Percentiles rank a stretch among this genome's conserved stretches.
Conservation (phyloP, 2,329 filamentous ascomycete species). For the Ophiocordyceps camponoti-leonardi region DNA sequence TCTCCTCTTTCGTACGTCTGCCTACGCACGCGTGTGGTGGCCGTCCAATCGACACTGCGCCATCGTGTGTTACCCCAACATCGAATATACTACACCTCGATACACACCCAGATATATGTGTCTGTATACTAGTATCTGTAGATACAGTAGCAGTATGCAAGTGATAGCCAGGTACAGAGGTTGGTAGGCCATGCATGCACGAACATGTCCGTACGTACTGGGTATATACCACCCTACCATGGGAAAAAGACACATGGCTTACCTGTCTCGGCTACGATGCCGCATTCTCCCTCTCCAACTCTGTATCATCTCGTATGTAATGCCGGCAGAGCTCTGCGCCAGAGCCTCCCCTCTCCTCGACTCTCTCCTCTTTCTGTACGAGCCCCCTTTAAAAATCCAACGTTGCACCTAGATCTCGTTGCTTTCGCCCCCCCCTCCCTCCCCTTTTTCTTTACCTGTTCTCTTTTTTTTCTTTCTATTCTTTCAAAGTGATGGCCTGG, state of each 20-base stretch:
- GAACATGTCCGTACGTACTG: too few relatives aligned
- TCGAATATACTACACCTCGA: not conserved
- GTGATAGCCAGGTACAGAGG: too few relatives aligned
- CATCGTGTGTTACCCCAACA: slow-evolving; percentile 1
- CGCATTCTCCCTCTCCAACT: not conserved
- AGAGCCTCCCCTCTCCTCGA: too few relatives aligned
- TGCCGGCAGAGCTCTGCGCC: not conserved
- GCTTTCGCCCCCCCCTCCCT: not conserved
- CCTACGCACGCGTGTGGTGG: not conserved
- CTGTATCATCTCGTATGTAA: not conserved
- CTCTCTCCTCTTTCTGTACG: not conserved
- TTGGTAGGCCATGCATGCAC: too few relatives aligned
- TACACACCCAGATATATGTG: too few relatives aligned
- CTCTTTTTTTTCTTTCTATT: too few relatives aligned
- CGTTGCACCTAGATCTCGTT: not conserved
- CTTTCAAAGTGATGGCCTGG: too few relatives aligned
- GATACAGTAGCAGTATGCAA: too few relatives aligned
- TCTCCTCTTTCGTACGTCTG: too few relatives aligned
- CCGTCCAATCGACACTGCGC: not conserved
- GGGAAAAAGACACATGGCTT: too few relatives aligned
- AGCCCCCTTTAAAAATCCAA: not conserved
- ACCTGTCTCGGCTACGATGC: not conserved
- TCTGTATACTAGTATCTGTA: too few relatives aligned
- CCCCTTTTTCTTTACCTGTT: not conserved
- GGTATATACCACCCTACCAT: too few relatives aligned